A percentile compares a stretch with the other conserved stretches of the same genome.
Evolutionary conservation across 768 basidiomycete species (phyloP).

Genomic region (Leccinum boreale): DNA sequence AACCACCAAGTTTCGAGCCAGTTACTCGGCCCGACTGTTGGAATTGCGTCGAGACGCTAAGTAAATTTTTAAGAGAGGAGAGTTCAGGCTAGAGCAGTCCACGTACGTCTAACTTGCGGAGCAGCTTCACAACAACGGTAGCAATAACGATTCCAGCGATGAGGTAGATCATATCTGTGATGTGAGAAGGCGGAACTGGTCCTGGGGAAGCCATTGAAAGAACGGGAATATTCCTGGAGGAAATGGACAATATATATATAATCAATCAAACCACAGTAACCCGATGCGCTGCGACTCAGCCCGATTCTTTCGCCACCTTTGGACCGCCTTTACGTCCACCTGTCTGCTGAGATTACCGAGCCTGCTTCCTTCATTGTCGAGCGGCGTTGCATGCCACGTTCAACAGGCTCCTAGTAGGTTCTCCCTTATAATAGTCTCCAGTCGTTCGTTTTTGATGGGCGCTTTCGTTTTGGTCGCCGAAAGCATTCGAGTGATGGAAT

Average conservation of each 20-base stretch:
- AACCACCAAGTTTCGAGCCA: constrained; percentile 35
- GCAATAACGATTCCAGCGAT: background rate
- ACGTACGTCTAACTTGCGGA: background rate
- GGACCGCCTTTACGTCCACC: too few relatives aligned
- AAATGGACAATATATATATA: background rate
- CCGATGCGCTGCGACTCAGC: background rate
- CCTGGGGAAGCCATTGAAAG: background rate
- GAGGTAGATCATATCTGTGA: background rate
- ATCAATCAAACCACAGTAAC: background rate
- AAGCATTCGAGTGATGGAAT: too few relatives aligned
- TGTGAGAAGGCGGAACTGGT: background rate
- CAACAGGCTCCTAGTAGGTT: too few relatives aligned
- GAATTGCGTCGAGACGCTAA: background rate
- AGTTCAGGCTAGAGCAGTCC: background rate
- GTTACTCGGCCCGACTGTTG: background rate
- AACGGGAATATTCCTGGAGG: background rate
- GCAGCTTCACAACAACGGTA: background rate
- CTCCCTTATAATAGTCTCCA: too few relatives aligned
- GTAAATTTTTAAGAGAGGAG: too few relatives aligned
- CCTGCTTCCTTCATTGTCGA: too few relatives aligned
- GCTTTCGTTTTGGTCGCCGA: too few relatives aligned
- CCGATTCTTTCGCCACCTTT: too few relatives aligned
- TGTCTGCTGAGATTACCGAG: too few relatives aligned
- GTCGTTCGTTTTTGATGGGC: too few relatives aligned
- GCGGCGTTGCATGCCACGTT: too few relatives aligned